These are phyloP conservation scores for Picochlorum sp. DNA, from an alignment of 139 green algal genomes.

Conservation along the genomic window DNA sequence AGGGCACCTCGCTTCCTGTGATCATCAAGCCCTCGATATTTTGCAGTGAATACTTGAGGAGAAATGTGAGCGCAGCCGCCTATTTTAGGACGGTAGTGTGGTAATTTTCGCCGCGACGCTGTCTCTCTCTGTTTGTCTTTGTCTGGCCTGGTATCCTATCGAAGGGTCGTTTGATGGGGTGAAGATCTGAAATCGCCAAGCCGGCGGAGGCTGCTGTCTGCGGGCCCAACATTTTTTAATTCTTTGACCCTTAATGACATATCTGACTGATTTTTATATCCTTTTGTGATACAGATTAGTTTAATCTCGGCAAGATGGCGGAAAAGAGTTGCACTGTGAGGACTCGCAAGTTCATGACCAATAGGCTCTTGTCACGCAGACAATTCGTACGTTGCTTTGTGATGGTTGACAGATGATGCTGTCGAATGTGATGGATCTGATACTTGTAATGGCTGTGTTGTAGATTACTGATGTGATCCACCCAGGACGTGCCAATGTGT, in stretches of 20 bases:
- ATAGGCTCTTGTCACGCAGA: constrained; percentile 77
- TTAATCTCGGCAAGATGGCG: constrained; percentile 55
- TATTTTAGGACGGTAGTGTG: too few species aligned
- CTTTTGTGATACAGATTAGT: background rate
- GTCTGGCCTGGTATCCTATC: too few species aligned
- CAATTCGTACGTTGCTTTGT: constrained; percentile 76
- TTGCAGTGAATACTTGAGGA: too few species aligned
- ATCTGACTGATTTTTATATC: background rate
- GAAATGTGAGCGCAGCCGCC: too few species aligned
- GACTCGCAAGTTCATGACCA: constrained; percentile 97
- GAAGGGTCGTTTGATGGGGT: too few species aligned
- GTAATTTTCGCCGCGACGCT: too few species aligned
- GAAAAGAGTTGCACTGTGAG: constrained; percentile 89
- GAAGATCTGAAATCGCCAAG: background rate
- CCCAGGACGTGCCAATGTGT: constrained; percentile 88
- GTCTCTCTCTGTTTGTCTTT: too few species aligned
- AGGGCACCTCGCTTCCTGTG: too few species aligned
- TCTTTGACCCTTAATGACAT: too few species aligned
- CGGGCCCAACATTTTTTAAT: too few species aligned
- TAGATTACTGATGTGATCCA: constrained; percentile 97
- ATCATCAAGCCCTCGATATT: too few species aligned
- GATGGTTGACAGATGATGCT: too few species aligned
- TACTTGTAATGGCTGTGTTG: constrained; percentile 2
- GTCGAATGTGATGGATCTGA: background rate
- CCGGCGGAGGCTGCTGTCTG: constrained; percentile 3